These are phyloP conservation scores for Ganoderma leucocontextum DNA, from an alignment of 1,284 basidiomycete species.

Conservation along the genomic window DNA sequence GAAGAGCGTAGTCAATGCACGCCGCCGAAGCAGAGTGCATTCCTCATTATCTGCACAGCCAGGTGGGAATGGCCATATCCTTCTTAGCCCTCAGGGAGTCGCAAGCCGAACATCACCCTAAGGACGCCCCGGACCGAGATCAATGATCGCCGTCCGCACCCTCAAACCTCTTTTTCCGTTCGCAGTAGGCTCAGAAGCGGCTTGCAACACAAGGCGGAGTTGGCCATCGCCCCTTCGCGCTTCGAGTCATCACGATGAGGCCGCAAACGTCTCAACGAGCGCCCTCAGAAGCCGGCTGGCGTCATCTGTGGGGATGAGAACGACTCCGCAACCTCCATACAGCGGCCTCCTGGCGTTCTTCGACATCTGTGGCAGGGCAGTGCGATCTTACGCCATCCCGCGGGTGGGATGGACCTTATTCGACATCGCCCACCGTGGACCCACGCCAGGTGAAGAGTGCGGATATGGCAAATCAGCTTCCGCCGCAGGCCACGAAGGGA, in stretches of 20 bases:
- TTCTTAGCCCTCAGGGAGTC: background rate
- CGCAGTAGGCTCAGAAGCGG: background rate
- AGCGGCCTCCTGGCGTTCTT: conserved; percentile 6
- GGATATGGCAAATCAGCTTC: conserved; percentile 2
- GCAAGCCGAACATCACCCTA: background rate
- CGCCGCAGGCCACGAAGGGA: background rate
- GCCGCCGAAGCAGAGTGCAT: background rate
- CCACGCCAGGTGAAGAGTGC: conserved; percentile 14
- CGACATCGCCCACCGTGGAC: conserved; percentile 17
- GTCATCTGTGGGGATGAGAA: background rate
- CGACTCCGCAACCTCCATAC: background rate
- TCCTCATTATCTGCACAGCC: conserved; percentile 9
- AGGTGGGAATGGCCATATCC: background rate
- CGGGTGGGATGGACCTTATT: background rate
- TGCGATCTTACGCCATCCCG: conserved; percentile 32
- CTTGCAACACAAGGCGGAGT: conserved; percentile 4
- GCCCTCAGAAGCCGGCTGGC: background rate
- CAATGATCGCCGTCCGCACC: background rate
- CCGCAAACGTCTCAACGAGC: background rate
- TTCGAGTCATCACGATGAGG: conserved; percentile 25
- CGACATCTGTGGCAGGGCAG: conserved; percentile 9
- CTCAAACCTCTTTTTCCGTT: background rate
- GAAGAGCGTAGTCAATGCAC: background rate
- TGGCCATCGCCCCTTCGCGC: conserved; percentile 5
- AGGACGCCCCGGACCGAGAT: conserved; percentile 3